phyloP scores from a whole-genome alignment of 164 flowering plant genomes.

The Cinnamomum micranthum region DNA sequence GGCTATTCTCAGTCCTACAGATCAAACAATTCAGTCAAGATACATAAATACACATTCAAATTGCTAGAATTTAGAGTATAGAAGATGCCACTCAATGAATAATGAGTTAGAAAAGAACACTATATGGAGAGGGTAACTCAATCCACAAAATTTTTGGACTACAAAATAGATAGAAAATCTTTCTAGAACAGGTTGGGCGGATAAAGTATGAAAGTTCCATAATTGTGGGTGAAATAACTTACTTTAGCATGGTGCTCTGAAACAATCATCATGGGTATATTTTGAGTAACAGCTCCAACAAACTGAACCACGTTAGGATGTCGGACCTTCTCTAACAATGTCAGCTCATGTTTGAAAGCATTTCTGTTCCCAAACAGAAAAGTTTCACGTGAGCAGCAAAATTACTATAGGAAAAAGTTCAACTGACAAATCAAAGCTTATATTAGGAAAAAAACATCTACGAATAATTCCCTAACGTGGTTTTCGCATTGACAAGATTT shows the following conservation, averaged over 20 bases:
- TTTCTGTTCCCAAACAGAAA: conserved; percentile 38
- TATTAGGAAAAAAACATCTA: neutral
- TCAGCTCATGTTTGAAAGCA: conserved; percentile 71
- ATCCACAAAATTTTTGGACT: neutral
- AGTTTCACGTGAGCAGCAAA: no score
- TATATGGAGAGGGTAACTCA: neutral
- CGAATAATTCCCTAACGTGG: neutral
- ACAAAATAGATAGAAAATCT: neutral
- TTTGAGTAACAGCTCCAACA: conserved; percentile 99
- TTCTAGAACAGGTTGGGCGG: neutral
- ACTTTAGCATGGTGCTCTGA: conserved; percentile 83
- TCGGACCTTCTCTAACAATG: conserved; percentile 71
- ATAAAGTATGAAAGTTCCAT: neutral
- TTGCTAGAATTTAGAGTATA: neutral
- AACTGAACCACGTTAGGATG: conserved; percentile 97
- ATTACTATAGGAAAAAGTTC: neutral
- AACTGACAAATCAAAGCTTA: neutral
- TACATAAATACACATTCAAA: neutral
- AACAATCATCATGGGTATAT: conserved; percentile 96
- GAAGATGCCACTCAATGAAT: neutral
- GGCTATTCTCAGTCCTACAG: no score
- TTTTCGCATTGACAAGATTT: neutral
- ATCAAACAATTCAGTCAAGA: no score
- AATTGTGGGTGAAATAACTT: conserved; percentile 13
- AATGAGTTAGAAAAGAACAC: neutral